phyloP scores from a whole-genome alignment of 2,329 filamentous ascomycete species.

The Pyrenochaeta sp. region DNA sequence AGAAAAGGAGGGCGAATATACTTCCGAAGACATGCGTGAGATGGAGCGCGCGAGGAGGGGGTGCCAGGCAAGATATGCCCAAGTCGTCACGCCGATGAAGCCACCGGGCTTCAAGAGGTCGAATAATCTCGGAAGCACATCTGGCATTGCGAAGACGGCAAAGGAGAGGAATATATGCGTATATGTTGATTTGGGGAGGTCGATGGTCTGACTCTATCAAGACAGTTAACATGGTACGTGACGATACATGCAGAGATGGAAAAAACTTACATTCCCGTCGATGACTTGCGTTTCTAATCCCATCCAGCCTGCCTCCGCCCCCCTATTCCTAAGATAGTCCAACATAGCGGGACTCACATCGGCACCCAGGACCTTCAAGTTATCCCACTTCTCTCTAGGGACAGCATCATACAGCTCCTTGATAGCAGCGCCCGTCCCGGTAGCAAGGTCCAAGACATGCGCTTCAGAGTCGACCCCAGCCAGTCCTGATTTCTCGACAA shows the following conservation, averaged over 20 bases:
- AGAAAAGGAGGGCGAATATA: constrained; percentile 5
- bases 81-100: constrained; percentile 32
- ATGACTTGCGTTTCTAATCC: constrained; percentile 21
- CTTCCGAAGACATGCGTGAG: constrained; percentile 5
- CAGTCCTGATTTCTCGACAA: constrained; percentile 18
- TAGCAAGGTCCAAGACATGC: constrained; percentile 33
- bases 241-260: no score
- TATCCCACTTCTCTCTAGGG: constrained; percentile 18
- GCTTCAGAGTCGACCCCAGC: constrained; percentile 2
- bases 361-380: constrained; percentile 26
- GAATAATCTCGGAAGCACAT: constrained; percentile 8
- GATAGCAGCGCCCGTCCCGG: constrained; percentile 34
- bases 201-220: constrained; percentile 13
- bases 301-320: constrained; percentile 26
- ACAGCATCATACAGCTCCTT: constrained; percentile 26
- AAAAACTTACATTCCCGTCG: constrained; percentile 22
- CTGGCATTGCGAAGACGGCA: constrained; percentile 27
- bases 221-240: no score
- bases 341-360: constrained; percentile 35
- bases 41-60: constrained; percentile 11
- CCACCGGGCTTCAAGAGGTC: constrained; percentile 20
- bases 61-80: constrained; percentile 28
- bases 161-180: constrained; percentile 37
- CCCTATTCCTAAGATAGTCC: constrained; percentile 20
- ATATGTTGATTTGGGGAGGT: constrained; percentile 18